phyloP scores from a whole-genome alignment of 345 rosid genomes.

The rapeseed (Brassica napus) region Da-Ae NC_063446.1:58409001-58409500 shows the following conservation, averaged over 20 bases:
- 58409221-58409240: not conserved
- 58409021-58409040: constrained; percentile 18
- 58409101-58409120: not conserved
- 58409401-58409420: not conserved
- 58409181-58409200: constrained; percentile 3
- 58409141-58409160: constrained; percentile 13
- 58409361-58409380: not conserved
- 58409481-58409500: no score
- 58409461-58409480: not conserved
- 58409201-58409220: not conserved
- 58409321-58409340: constrained; percentile 8
- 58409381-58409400: not conserved
- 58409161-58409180: constrained; percentile 1
- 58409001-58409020: constrained; percentile 18
- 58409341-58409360: constrained; percentile 13
- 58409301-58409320: not conserved
- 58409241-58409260: not conserved
- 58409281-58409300: constrained; percentile 8
- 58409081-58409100: constrained; percentile 20
- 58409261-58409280: not conserved
- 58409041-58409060: constrained; percentile 18
- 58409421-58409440: not conserved
- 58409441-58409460: not conserved
- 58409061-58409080: constrained; percentile 13
- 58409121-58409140: constrained; percentile 19